Conservation (phyloP, 2,329 filamentous ascomycete genomes). For the Aspergillus calidoustus region DNA sequence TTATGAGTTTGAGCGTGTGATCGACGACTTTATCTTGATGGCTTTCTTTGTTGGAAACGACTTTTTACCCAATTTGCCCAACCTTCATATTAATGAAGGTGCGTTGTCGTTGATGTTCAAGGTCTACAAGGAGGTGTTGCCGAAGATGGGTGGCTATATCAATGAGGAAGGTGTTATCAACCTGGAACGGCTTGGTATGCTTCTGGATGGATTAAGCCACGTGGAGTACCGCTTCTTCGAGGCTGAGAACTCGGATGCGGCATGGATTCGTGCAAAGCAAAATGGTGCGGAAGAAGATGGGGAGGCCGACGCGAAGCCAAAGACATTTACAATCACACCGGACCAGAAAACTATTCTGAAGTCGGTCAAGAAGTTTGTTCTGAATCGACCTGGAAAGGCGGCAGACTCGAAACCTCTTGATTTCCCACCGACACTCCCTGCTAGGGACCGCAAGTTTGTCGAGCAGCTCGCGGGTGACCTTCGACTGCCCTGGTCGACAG, state of each 20-base stretch:
- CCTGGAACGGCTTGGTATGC: conserved; percentile 73
- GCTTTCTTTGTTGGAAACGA: conserved; percentile 99
- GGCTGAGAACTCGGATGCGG: conserved; percentile 81
- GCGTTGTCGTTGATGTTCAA: conserved; percentile 96
- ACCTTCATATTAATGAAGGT: conserved; percentile 97
- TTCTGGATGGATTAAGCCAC: conserved; percentile 83
- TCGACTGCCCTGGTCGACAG: conserved; percentile 67
- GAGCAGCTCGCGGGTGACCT: conserved; percentile 79
- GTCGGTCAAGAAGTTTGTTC: conserved; percentile 80
- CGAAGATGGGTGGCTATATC: conserved; percentile 88
- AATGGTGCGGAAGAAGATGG: conserved; percentile 70
- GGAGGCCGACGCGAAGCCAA: conserved; percentile 59
- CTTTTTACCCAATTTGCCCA: conserved; percentile 95
- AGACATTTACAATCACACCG: conserved; percentile 74
- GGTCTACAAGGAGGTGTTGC: conserved; percentile 89
- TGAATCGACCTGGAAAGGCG: conserved; percentile 63
- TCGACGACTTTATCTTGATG: conserved; percentile 99
- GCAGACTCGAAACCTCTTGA: conserved; percentile 64
- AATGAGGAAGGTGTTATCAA: conserved; percentile 96
- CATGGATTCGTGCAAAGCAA: conserved; percentile 89
- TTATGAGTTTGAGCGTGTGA: conserved; percentile 93
- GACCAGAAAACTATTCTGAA: conserved; percentile 82
- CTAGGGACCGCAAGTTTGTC: conserved; percentile 89
- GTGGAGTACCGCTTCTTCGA: conserved; percentile 95
- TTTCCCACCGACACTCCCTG: conserved; percentile 72